Evolutionary conservation across 345 rosid species (phyloP), one percentile per base, ranked within the genome.

Genomic region (Lepidium didymum): DNA sequence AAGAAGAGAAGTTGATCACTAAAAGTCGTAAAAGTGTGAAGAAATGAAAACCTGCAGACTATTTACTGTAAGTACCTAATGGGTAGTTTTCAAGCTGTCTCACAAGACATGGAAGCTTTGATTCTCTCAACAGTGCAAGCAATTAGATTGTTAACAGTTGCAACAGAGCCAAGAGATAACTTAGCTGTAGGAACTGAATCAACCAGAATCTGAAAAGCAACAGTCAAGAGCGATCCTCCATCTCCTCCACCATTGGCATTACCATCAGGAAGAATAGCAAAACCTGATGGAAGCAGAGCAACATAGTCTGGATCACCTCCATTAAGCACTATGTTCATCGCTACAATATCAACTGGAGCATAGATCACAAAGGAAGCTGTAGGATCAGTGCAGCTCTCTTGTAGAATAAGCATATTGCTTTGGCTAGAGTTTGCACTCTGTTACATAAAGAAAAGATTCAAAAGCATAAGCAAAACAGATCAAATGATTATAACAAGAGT

Each of bases 151-250:
- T 92, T 92, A n/a, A 92, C 98, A 42, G 98, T 92, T 16, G 93
- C 97, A 23, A 92, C 97, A 0, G 97, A 92, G 21, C 96, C 98
- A 58, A 90, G 97, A 56, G 97, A 90, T 16, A 92, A 82, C 67
- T 92, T 90, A 10, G 98, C 97, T 0, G 98, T 90, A 2, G 98
- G 98, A 71, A 88, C 84, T 0, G 97, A 90, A 43, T 90, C 96
- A n/a, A 92, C 98, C 70, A 92, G 75, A 44, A 92, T 92, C 87
- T 92, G 98, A 65, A 92, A 92, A 0, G 98, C 97, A 35, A 92
- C 98, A 1, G 98, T 92, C 44, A 92, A 77, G 23, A 92, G 94
- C 5, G 97, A 88, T 36, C 98, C 98, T 46, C 78, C 78, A 27
- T 68, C 73, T 10, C 88, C 73, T 42, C 50, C 74, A 31, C 64